Percentiles rank a stretch among this genome's conserved stretches.
phyloP scores from a whole-genome alignment of 768 basidiomycete species.

The Suillus subalutaceus region DNA sequence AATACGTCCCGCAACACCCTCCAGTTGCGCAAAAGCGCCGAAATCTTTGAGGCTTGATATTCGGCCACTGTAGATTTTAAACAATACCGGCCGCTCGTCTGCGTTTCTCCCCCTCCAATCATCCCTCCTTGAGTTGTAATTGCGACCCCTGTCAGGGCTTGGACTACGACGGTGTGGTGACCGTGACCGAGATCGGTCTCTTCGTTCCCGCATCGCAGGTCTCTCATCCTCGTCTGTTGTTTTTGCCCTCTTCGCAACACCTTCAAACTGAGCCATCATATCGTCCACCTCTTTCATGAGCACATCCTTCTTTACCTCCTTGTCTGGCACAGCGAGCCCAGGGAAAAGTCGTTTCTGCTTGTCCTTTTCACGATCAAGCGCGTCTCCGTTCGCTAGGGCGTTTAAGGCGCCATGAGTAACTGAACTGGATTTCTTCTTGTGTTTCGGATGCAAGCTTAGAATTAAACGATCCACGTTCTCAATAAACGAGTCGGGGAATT shows the following conservation, averaged over 20 bases:
- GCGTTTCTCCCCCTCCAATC: slow-evolving; percentile 43
- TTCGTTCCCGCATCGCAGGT: slow-evolving; percentile 62
- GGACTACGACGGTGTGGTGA: slow-evolving; percentile 54
- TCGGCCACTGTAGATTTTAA: slow-evolving; percentile 92
- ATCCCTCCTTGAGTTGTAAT: slow-evolving; percentile 44
- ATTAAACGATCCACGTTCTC: slow-evolving; percentile 95
- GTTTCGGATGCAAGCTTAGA: slow-evolving; percentile 92
- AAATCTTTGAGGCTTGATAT: slow-evolving; percentile 91
- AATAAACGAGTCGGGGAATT: slow-evolving; percentile 88
- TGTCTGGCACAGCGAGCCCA: slow-evolving; percentile 81
- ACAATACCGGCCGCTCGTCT: slow-evolving; percentile 77
- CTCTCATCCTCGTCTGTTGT: slow-evolving; percentile 46
- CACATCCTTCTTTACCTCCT: slow-evolving; percentile 71
- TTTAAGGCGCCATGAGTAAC: slow-evolving; percentile 41
- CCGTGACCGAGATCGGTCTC: slow-evolving; percentile 45
- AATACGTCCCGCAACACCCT: slow-evolving; percentile 81
- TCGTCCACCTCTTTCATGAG: slow-evolving; percentile 90
- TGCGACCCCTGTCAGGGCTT: slow-evolving; percentile 63
- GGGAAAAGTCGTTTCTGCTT: slow-evolving; percentile 88
- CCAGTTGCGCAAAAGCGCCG: slow-evolving; percentile 90
- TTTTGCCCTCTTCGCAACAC: slow-evolving; percentile 60
- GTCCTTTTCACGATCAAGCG: slow-evolving; percentile 58
- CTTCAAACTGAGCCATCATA: slow-evolving; percentile 76
- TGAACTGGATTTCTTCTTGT: slow-evolving; percentile 68
- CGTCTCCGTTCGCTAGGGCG: slow-evolving; percentile 31